Evolutionary conservation across 768 basidiomycete species (phyloP), one percentile per base, ranked within the genome.

Genomic region (Tricholoma saponaceum): DNA sequence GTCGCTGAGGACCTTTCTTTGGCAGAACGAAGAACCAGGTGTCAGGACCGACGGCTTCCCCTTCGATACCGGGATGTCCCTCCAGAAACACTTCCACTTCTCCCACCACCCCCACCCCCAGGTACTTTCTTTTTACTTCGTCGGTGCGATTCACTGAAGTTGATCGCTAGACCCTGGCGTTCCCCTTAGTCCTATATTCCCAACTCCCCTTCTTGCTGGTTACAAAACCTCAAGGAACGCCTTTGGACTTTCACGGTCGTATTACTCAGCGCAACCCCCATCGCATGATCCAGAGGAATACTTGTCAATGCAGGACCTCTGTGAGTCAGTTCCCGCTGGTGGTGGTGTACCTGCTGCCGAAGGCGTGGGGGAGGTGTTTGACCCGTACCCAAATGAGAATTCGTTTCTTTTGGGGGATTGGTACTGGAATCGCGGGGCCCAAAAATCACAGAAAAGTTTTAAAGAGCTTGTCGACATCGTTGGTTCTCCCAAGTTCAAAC

Each of bases 381-480:
- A 25, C 30, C 58, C 58, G 1, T 59, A 59, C 33, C 58, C 58
- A 26, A 62, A 62, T 43, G 52, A 59, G 28, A 58, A 35, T 39
- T 61, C 52, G 3, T n/a, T n/a, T n/a, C n/a, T n/a, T n/a, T n/a
- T n/a, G n/a, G n/a, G n/a, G n/a, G n/a, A n/a, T n/a, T n/a, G 61
- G 58, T 54, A 26, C 33, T 62, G 61, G 58, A 50, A 28, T 25
- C n/a, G 25, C 6, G 54, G 59, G 20, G 3, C 18, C 6, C 44
- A 53, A 32, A 60, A 60, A 25, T 63, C 60, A 5, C 28, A 53
- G 20, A 26, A 23, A 30, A 26, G 47, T 16, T 60, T 63, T 32
- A 52, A 55, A 41, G 9, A 28, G 9, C 53, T 63, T 2, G n/a
- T 63, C 3, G 18, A 61, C 22, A 60, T 61, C 14, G 28, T 61